phyloP scores from a whole-genome alignment of 2,329 filamentous ascomycete species.

The Penicillium sp. region DNA sequence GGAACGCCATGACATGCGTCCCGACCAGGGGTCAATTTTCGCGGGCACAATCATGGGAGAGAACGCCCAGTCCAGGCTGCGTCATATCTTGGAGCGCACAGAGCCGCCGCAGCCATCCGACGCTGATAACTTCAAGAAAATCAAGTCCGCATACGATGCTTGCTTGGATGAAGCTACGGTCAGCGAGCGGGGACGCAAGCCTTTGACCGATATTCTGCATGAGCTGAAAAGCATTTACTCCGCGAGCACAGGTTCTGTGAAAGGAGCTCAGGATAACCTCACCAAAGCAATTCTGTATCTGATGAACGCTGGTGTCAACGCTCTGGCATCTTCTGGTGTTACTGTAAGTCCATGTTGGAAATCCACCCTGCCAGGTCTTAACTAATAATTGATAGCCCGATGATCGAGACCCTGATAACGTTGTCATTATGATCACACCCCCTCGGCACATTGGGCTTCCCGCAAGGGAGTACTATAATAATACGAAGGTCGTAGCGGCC shows the following conservation, averaged over 20 bases:
- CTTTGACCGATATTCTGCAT: slow-evolving; percentile 55
- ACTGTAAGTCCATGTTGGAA: slow-evolving; percentile 27
- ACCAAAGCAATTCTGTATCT: slow-evolving; percentile 39
- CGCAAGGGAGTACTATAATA: slow-evolving; percentile 59
- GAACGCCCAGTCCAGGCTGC: slow-evolving; percentile 55
- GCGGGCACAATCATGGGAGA: slow-evolving; percentile 61
- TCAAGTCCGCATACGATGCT: slow-evolving; percentile 61
- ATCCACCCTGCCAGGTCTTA: background rate
- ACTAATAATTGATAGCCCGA: slow-evolving; percentile 38
- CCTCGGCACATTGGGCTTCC: slow-evolving; percentile 55
- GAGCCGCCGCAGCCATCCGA: slow-evolving; percentile 32
- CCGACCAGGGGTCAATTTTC: slow-evolving; percentile 60
- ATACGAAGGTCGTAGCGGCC: slow-evolving; percentile 50
- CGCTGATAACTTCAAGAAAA: slow-evolving; percentile 58
- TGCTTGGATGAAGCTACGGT: slow-evolving; percentile 62
- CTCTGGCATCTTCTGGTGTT: slow-evolving; percentile 33
- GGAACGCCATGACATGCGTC: slow-evolving; percentile 60
- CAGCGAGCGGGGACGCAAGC: slow-evolving; percentile 53
- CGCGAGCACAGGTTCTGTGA: slow-evolving; percentile 24
- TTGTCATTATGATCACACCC: slow-evolving; percentile 47
- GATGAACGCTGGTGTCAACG: slow-evolving; percentile 35
- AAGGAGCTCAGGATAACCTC: slow-evolving; percentile 27
- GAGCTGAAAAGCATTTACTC: slow-evolving; percentile 50
- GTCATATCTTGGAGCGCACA: slow-evolving; percentile 60
- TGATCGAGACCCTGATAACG: slow-evolving; percentile 54